Conservation (phyloP, 129 eudicot genomes). For the Helianthus annuus region HanXRQr2.0-SUNRISE NC_035447.2:57828969-57829468, state of each 20-base stretch:
- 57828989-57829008: constrained; percentile 81
- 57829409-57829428: constrained; percentile 13
- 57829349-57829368: constrained; percentile 79
- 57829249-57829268: neutral
- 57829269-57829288: constrained; percentile 44
- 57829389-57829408: constrained; percentile 58
- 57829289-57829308: constrained; percentile 69
- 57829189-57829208: constrained; percentile 67
- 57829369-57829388: constrained; percentile 88
- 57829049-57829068: constrained; percentile 1
- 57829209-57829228: constrained; percentile 12
- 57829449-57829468: neutral
- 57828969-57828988: constrained; percentile 7
- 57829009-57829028: constrained; percentile 76
- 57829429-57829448: constrained; percentile 10
- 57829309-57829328: constrained; percentile 97
- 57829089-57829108: constrained; percentile 1
- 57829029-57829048: constrained; percentile 2
- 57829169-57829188: constrained; percentile 82
- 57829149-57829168: constrained; percentile 87
- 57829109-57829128: constrained; percentile 76
- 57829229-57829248: neutral
- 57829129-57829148: constrained; percentile 85
- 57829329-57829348: constrained; percentile 88
- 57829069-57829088: neutral